Evolutionary conservation across 768 basidiomycete genomes (phyloP).

Genomic region (Agaricus sinodeliciosus): DNA sequence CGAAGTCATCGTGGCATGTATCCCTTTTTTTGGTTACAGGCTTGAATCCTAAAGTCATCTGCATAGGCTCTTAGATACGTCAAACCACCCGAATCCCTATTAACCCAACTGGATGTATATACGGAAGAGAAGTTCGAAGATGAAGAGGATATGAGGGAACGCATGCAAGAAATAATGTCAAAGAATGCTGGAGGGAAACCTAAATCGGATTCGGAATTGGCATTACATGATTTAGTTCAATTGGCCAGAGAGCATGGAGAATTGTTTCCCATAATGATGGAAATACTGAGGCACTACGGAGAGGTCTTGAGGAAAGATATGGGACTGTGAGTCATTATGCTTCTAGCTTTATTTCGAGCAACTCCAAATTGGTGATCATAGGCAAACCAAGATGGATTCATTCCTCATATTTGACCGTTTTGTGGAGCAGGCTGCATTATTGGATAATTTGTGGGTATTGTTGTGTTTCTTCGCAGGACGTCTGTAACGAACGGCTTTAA

Average conservation of each 20-base stretch:
- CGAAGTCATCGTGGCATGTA: constrained; percentile 74
- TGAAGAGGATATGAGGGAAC: constrained; percentile 76
- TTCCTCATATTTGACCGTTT: constrained; percentile 60
- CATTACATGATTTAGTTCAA: constrained; percentile 54
- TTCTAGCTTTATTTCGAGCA: background rate
- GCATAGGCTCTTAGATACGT: constrained; percentile 65
- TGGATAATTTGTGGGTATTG: constrained; percentile 57
- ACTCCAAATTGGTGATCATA: constrained; percentile 19
- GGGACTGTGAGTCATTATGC: constrained; percentile 43
- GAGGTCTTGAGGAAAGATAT: constrained; percentile 51
- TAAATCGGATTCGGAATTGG: constrained; percentile 44
- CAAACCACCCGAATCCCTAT: constrained; percentile 62
- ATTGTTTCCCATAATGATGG: constrained; percentile 55
- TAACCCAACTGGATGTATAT: constrained; percentile 78
- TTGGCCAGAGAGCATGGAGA: constrained; percentile 57
- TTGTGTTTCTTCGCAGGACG: background rate
- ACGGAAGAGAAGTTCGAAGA: constrained; percentile 89
- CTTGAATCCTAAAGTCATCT: background rate
- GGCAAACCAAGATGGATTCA: constrained; percentile 56
- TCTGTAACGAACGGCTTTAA: constrained; percentile 1
- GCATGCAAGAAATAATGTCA: constrained; percentile 32
- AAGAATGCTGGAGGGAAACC: constrained; percentile 17
- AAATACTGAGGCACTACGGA: constrained; percentile 50
- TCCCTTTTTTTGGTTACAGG: background rate
- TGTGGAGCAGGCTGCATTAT: constrained; percentile 47